These are phyloP conservation scores for Venturia carpophila DNA, from an alignment of 2,329 filamentous ascomycete species.

Conservation along the genomic window DNA sequence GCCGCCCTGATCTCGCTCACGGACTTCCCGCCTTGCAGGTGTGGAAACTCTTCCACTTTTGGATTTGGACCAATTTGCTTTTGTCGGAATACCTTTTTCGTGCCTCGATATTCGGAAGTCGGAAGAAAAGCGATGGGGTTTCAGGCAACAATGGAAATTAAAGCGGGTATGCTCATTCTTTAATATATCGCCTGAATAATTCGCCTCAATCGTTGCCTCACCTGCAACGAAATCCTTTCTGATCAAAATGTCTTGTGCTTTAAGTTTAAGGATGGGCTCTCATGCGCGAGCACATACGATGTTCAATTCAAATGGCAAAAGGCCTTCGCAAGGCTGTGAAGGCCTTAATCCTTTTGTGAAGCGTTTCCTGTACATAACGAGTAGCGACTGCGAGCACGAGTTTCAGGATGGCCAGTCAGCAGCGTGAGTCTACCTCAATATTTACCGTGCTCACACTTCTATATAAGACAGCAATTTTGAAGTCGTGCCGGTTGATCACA, in stretches of 20 bases:
- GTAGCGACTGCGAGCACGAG: not conserved
- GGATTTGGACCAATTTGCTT: not conserved
- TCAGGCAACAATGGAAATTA: not conserved
- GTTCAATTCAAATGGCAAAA: not conserved
- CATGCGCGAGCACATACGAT: not conserved
- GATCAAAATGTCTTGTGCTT: not conserved
- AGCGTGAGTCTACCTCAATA: not conserved
- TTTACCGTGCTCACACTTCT: not conserved
- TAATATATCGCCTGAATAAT: not conserved
- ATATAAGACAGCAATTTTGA: not conserved
- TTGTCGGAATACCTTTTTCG: not conserved
- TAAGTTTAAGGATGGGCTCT: not conserved
- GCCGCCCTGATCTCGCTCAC: not conserved
- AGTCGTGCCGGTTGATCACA: not conserved
- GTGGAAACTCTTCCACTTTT: not conserved
- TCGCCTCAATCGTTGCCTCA: not conserved
- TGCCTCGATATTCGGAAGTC: not conserved
- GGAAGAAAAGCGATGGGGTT: not conserved
- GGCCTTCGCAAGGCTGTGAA: not conserved
- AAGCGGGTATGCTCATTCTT: not conserved
- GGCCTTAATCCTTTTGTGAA: not conserved
- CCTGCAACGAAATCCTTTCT: not conserved
- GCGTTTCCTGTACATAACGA: not conserved
- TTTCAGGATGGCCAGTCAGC: not conserved
- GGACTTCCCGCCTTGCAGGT: not conserved